Conservation (phyloP, 306 rosid species). For the Crotalaria pallida region DNA sequence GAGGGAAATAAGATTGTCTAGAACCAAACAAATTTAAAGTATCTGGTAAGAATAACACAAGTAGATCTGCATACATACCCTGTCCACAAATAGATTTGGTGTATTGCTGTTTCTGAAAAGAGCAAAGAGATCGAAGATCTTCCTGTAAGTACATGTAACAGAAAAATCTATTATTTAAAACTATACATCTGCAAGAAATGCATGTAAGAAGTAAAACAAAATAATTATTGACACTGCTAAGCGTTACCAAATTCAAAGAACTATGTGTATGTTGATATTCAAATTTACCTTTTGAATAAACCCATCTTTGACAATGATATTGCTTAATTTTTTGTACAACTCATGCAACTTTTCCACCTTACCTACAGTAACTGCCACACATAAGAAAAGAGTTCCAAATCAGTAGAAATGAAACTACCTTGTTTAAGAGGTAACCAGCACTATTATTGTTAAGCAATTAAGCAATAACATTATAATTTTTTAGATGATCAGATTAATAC, state of each 20-base stretch:
- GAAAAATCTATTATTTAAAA: background rate
- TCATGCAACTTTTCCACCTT: slow-evolving; percentile 31
- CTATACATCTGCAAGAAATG: background rate
- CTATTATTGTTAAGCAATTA: background rate
- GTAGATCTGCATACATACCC: slow-evolving; percentile 22
- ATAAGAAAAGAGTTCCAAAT: slow-evolving; percentile 1
- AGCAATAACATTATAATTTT: too few species aligned
- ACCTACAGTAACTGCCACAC: slow-evolving; percentile 15
- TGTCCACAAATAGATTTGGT: slow-evolving; percentile 21
- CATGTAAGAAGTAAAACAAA: background rate
- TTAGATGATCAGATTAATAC: background rate
- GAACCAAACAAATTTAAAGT: background rate
- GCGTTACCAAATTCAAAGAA: background rate
- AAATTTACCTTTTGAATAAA: slow-evolving; percentile 27
- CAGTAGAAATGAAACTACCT: background rate
- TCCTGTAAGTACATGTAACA: slow-evolving; percentile 1
- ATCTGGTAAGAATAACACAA: background rate
- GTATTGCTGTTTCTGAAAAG: slow-evolving; percentile 17
- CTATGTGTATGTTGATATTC: background rate
- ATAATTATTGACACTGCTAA: background rate
- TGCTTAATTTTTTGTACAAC: slow-evolving; percentile 15
- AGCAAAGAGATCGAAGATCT: slow-evolving; percentile 27
- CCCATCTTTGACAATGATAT: slow-evolving; percentile 28
- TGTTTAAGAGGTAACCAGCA: background rate
- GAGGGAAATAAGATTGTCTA: background rate